phyloP scores from a whole-genome alignment of 345 rosid genomes.

The thale cress (Arabidopsis thaliana) region TAIR10.1 NC_003070.9:25975501-25976000 shows the following conservation, averaged over 20 bases:
- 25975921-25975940: background rate
- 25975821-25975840: background rate
- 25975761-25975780: conserved; percentile 24
- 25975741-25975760: conserved; percentile 38
- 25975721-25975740: conserved; percentile 27
- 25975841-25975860: background rate
- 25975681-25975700: background rate
- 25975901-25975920: background rate
- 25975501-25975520: conserved; percentile 55
- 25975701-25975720: background rate
- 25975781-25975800: background rate
- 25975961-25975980: too few species aligned
- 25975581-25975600: conserved; percentile 65
- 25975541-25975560: conserved; percentile 56
- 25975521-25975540: conserved; percentile 54
- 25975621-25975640: background rate
- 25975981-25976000: too few species aligned
- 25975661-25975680: background rate
- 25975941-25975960: too few species aligned
- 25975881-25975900: conserved; percentile 3
- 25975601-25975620: conserved; percentile 54
- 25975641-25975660: background rate
- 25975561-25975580: conserved; percentile 69
- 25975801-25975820: conserved; percentile 1
- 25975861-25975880: background rate